Conservation (phyloP, 2,329 filamentous ascomycete genomes). For the Sporothrix inflata region DNA sequence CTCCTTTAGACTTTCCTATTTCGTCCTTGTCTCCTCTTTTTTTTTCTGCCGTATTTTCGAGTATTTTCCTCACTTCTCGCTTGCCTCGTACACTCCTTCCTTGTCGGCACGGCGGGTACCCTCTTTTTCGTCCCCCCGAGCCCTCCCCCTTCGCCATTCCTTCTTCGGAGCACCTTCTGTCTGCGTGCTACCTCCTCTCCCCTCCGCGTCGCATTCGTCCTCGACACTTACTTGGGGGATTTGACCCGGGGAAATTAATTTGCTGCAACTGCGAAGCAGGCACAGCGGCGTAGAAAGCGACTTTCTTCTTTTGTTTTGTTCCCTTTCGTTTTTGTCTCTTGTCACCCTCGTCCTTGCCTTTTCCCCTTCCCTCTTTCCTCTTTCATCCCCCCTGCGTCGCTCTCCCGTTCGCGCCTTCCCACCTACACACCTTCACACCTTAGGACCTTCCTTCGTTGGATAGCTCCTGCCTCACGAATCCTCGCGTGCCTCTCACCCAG, state of each 20-base stretch:
- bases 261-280: background rate
- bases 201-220: background rate
- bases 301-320: conserved; percentile 1
- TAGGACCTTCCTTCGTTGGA: conserved; percentile 13
- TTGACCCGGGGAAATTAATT: background rate
- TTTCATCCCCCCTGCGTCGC: background rate
- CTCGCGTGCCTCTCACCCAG: background rate
- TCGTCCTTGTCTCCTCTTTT: conserved; percentile 6
- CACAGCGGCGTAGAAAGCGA: background rate
- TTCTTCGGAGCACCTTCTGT: conserved; percentile 1
- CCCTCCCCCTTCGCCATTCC: background rate
- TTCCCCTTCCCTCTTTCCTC: background rate
- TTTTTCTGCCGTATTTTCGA: conserved; percentile 6
- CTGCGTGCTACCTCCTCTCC: background rate
- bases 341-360: background rate
- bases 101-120: conserved; percentile 5
- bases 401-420: background rate
- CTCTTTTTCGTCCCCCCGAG: background rate
- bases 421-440: background rate
- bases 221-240: too few relatives aligned
- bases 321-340: background rate
- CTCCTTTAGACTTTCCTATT: conserved; percentile 17
- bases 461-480: background rate
- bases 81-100: background rate
- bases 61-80: background rate